phyloP scores from a whole-genome alignment of 352 stramenopile genomes.

The Phytophthora vignae region DNA sequence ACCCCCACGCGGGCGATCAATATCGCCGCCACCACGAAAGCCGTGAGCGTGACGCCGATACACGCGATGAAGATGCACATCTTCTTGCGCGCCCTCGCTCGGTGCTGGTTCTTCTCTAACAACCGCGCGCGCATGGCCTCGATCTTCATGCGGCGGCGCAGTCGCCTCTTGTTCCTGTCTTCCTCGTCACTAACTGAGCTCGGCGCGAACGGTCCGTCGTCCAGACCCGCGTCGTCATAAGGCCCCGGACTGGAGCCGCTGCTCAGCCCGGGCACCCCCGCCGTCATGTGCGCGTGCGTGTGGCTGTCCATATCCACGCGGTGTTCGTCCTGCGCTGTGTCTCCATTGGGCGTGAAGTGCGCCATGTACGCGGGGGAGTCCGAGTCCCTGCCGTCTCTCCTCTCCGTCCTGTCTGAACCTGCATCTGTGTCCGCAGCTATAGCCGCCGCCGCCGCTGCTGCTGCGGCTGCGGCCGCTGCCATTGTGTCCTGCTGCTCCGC shows the following conservation, averaged over 20 bases:
- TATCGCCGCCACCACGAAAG: conserved; percentile 66
- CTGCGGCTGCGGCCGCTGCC: too few relatives aligned
- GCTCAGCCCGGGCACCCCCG: conserved; percentile 14
- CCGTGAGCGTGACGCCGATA: conserved; percentile 63
- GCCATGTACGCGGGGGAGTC: conserved; percentile 34
- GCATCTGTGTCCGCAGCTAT: conserved; percentile 4
- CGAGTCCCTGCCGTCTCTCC: conserved; percentile 18
- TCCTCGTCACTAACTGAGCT: conserved; percentile 48
- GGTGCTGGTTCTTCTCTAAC: conserved; percentile 64
- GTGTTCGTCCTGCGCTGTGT: conserved; percentile 29
- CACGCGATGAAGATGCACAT: conserved; percentile 67
- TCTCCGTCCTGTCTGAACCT: conserved; percentile 9
- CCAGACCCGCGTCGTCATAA: conserved; percentile 20
- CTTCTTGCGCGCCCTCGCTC: conserved; percentile 62
- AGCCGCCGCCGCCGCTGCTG: neutral
- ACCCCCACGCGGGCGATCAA: conserved; percentile 65
- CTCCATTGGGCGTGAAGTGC: conserved; percentile 38
- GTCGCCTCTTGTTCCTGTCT: conserved; percentile 50
- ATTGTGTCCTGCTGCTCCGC: neutral
- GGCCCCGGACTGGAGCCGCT: conserved; percentile 20
- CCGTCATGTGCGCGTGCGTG: conserved; percentile 18
- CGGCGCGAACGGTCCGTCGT: conserved; percentile 23
- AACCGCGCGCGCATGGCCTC: conserved; percentile 67
- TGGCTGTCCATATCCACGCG: conserved; percentile 33
- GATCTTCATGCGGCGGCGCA: conserved; percentile 62